Conservation (phyloP, 805 yeast species). For the Yamadazyma paraphyllophila region DNA sequence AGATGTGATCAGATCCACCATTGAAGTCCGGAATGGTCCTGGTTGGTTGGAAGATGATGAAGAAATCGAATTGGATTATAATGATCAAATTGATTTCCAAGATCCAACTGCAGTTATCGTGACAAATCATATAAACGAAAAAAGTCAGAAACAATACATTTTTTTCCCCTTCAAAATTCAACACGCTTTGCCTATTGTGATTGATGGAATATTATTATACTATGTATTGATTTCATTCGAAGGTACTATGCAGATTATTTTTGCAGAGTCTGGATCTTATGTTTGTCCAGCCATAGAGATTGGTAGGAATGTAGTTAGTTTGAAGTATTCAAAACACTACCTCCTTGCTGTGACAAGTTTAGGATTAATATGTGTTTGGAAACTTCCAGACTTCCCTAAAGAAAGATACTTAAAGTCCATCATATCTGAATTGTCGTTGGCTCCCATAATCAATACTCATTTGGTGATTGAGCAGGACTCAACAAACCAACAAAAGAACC, state of each 20-base stretch:
- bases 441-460: slow-evolving; percentile 47
- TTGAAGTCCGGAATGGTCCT: slow-evolving; percentile 44
- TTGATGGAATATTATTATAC: slow-evolving; percentile 34
- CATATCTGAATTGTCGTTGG: slow-evolving; percentile 47
- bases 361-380: slow-evolving; percentile 54
- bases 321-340: slow-evolving; percentile 31
- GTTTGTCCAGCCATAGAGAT: slow-evolving; percentile 50
- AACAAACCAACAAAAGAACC: slow-evolving; percentile 6
- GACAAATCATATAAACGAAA: slow-evolving; percentile 32
- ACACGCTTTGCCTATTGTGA: slow-evolving; percentile 40
- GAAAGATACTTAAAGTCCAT: slow-evolving; percentile 25
- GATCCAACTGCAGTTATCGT: slow-evolving; percentile 47
- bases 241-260: slow-evolving; percentile 50
- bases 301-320: slow-evolving; percentile 44
- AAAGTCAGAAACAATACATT: slow-evolving; percentile 32
- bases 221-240: slow-evolving; percentile 58
- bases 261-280: slow-evolving; percentile 45
- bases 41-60: slow-evolving; percentile 41
- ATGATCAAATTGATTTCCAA: slow-evolving; percentile 43
- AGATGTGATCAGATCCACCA: slow-evolving; percentile 26
- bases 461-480: slow-evolving; percentile 15
- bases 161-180: slow-evolving; percentile 49
- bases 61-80: slow-evolving; percentile 28
- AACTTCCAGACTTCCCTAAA: slow-evolving; percentile 26
- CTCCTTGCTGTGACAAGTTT: slow-evolving; percentile 47